Base-by-base conservation (phyloP, 2,329 filamentous ascomycete genomes). In the Ambrosiella xylebori region DNA sequence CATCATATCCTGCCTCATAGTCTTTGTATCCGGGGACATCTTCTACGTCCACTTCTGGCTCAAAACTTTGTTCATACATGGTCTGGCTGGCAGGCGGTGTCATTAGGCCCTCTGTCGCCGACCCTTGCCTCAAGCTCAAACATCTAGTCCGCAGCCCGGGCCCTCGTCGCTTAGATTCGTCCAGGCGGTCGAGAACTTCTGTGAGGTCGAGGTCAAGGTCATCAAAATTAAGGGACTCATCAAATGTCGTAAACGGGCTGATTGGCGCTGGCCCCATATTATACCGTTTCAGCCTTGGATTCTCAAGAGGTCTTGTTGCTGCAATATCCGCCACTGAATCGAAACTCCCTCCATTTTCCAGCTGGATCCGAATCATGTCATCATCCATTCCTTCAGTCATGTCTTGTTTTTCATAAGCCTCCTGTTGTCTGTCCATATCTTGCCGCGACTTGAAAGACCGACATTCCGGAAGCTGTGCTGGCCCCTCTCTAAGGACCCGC, bases 61-160 rank as follows among this genome's bases (percentile, higher is more conserved):
- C 38, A 36, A 35, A 51, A n/a, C 15, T 19, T 19, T 7, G 47
- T 35, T 12, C 19, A 11, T 7, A 35, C 3, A 36, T 36, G 27
- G 27, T 19, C 27, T 51, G 47, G 35, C 47, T 51, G 6, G 57
- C 19, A 15, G 57, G 57, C 2, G 57, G 57, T 12, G 57, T 59
- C 13, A 59, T 56, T 9, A 59, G 45, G 27, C 27, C 45, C 51
- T 38, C 44, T 3, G 44, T 2, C 8, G 19, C n/a, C 7, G 7
- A 15, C 7, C 19, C n/a, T 47, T 15, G 44, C 19, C 44, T 13
- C 11, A 47, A 17, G n/a, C 19, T 13, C 13, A 47, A 17, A 47
- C 44, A n/a, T 15, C 44, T 13, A 17, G 44, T 15, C n/a, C 44
- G 9, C 7, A 47, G 7, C 27, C 27, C 27, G 3, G 27, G 27